Evolutionary conservation across 2,329 filamentous ascomycete genomes (phyloP).

Genomic region (Dothideomycetes sp.): DNA sequence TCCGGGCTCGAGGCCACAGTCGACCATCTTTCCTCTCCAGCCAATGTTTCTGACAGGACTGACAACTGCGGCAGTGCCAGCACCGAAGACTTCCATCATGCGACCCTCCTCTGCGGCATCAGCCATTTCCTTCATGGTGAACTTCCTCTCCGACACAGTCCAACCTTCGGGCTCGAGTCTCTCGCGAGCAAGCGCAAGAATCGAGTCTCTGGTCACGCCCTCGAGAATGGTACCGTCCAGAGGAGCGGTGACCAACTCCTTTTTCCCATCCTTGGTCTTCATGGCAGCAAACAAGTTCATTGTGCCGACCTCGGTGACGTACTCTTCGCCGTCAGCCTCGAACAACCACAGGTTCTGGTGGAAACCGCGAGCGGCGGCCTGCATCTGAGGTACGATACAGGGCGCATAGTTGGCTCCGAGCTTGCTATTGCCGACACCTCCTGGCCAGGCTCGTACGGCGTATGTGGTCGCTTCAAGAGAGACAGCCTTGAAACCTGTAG

Average conservation of each 20-base stretch:
- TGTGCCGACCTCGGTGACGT: constrained; percentile 91
- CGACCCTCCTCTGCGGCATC: constrained; percentile 76
- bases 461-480: constrained; percentile 94
- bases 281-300: constrained; percentile 96
- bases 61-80: constrained; percentile 89
- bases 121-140: constrained; percentile 76
- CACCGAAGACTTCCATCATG: constrained; percentile 83
- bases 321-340: constrained; percentile 61
- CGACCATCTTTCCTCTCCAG: constrained; percentile 72
- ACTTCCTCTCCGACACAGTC: constrained; percentile 79
- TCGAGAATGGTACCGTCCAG: constrained; percentile 94
- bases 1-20: constrained; percentile 69
- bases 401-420: constrained; percentile 98
- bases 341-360: constrained; percentile 99
- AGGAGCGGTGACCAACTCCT: constrained; percentile 88
- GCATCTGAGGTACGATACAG: constrained; percentile 90
- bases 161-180: constrained; percentile 75
- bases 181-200: constrained; percentile 78
- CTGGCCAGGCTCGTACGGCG: constrained; percentile 93
- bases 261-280: constrained; percentile 74
- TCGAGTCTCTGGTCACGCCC: constrained; percentile 86
- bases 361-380: constrained; percentile 83
- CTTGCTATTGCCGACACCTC: constrained; percentile 96
- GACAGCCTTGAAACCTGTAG: constrained; percentile 94
- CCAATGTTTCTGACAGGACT: constrained; percentile 80